Percentiles rank a stretch among this genome's conserved stretches.
These are phyloP conservation scores for Fragaria iinumae DNA, from an alignment of 306 rosid species.

Conservation along the genomic window DNA sequence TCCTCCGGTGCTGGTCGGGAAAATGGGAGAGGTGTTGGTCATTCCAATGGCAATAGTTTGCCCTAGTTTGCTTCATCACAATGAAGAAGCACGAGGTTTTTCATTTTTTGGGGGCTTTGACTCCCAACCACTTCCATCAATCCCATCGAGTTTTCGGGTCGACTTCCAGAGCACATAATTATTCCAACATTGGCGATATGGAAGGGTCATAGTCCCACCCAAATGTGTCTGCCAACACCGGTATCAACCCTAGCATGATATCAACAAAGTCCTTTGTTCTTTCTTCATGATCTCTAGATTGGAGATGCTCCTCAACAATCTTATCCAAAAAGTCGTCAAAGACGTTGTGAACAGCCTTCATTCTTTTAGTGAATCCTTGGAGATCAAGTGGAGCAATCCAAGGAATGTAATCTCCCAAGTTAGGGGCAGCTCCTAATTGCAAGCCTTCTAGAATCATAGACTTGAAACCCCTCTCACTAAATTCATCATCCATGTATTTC, in stretches of 20 bases:
- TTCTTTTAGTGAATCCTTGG: slow-evolving; percentile 25
- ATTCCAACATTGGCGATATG: too few species aligned
- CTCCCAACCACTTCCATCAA: too few species aligned
- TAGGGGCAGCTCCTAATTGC: slow-evolving; percentile 11
- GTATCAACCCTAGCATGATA: slow-evolving; percentile 1
- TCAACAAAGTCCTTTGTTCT: slow-evolving; percentile 28
- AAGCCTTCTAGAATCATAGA: slow-evolving; percentile 14
- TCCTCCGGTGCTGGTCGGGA: too few species aligned
- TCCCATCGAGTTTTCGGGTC: too few species aligned
- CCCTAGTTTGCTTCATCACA: too few species aligned
- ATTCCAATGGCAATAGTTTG: too few species aligned
- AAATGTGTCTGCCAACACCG: too few species aligned
- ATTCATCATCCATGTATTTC: slow-evolving; percentile 26
- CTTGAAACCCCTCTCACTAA: slow-evolving; percentile 25
- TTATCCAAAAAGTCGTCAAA: slow-evolving; percentile 26
- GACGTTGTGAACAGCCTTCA: slow-evolving; percentile 16
- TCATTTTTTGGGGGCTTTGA: too few species aligned
- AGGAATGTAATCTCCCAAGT: slow-evolving; percentile 32
- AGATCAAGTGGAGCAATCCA: slow-evolving; percentile 25
- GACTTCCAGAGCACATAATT: too few species aligned
- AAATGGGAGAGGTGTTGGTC: too few species aligned
- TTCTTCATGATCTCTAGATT: slow-evolving; percentile 1
- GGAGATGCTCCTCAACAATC: slow-evolving; percentile 30
- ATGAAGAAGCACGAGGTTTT: too few species aligned
- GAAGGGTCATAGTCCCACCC: too few species aligned